Evolutionary conservation across 2,329 filamentous ascomycete species (phyloP), one percentile per base, ranked within the genome.

Genomic region (Fusarium proliferatum): DNA sequence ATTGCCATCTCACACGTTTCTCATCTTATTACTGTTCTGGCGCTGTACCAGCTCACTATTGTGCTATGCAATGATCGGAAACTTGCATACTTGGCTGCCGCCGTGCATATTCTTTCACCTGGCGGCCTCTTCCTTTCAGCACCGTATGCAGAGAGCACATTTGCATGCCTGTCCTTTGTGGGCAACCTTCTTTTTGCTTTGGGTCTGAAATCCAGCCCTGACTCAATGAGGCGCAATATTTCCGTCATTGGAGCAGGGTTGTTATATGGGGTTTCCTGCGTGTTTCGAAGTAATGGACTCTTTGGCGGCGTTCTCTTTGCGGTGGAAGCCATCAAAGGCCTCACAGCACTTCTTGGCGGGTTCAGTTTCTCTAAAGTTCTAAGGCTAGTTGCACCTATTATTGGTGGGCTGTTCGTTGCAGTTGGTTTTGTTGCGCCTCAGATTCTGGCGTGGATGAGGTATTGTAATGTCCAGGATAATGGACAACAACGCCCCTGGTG

Each of bases 111-210:
- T 62, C 79, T 98, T 55, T 96, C 94, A 1, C 96, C 96, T 0
- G 96, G 93, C 0, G 96, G 96, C 2, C 83, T 98, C 5, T 98
- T 99, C 80, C 88, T 99, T 23, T 95, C 93, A 0, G 92, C 95
- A 0, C 94, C 96, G 0, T 97, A 96, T 81, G 88, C 90, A 15
- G 96, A 99, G 84, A 90, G 93, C 71, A 81, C 92, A 0, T 98
- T 95, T 81, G 91, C 96, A 0, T 85, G 93, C 28, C 85, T 97
- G 39, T 93, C 93, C 45, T 94, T 98, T 77, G 75, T 87, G 1
- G 96, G 94, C 2, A 91, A 91, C 77, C 86, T 93, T 36, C 80
- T 92, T 53, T 96, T 96, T 80, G 88, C 89, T 3, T 85, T 86
- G 49, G 84, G 85, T 77, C 45, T 80, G 41, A 74, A 69, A 59